Evolutionary conservation across 1,284 basidiomycete species (phyloP).

Genomic region (Hortiboletus rubellus): DNA sequence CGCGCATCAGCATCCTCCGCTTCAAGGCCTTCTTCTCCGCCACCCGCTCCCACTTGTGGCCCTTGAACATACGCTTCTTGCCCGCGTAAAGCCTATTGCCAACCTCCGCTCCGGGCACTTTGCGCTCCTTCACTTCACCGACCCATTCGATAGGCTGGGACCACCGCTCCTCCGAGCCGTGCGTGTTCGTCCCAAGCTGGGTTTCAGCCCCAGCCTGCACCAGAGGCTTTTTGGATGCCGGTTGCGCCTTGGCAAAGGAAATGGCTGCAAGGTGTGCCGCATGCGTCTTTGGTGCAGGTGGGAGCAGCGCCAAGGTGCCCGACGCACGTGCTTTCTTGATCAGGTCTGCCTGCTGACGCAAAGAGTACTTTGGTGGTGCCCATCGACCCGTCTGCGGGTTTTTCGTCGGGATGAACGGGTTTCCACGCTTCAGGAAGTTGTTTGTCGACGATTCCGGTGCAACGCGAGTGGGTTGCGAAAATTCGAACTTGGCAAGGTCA

Average conservation of each 20-base stretch:
- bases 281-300: slow-evolving; percentile 59
- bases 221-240: slow-evolving; percentile 11
- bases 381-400: slow-evolving; percentile 63
- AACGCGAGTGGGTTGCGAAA: slow-evolving; percentile 11
- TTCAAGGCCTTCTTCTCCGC: slow-evolving; percentile 45
- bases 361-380: slow-evolving; percentile 67
- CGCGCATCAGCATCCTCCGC: slow-evolving; percentile 57
- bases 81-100: slow-evolving; percentile 67
- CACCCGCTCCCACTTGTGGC: slow-evolving; percentile 75
- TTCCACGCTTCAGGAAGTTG: slow-evolving; percentile 34
- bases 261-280: slow-evolving; percentile 17
- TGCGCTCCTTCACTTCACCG: slow-evolving; percentile 52
- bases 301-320: slow-evolving; percentile 57
- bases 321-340: slow-evolving; percentile 64
- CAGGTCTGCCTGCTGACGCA: slow-evolving; percentile 74
- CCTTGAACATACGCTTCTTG: slow-evolving; percentile 83
- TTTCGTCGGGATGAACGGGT: slow-evolving; percentile 68
- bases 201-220: neutral
- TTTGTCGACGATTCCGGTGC: slow-evolving; percentile 10
- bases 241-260: slow-evolving; percentile 20
- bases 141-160: slow-evolving; percentile 53
- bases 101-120: slow-evolving; percentile 50
- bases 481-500: slow-evolving; percentile 26
- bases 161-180: slow-evolving; percentile 34
- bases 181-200: neutral